Percentiles rank a stretch among this genome's conserved stretches.
Conservation (phyloP, 352 stramenopile species). For the Elongisporangium senticosum region DNA sequence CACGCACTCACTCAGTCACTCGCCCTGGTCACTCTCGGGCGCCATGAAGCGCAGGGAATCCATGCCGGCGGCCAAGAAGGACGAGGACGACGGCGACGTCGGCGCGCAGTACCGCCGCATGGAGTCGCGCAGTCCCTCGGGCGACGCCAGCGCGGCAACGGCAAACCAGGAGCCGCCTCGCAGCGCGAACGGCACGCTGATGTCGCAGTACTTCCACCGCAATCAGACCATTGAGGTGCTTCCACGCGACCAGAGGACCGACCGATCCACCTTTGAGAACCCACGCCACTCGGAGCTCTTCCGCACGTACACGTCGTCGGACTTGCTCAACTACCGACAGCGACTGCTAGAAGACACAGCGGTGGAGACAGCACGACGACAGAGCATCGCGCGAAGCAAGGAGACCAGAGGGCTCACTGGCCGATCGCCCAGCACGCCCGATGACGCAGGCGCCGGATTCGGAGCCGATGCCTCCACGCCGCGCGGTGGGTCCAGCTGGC, state of each 20-base stretch:
- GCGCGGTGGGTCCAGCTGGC: conserved; percentile 37
- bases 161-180: conserved; percentile 8
- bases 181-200: conserved; percentile 12
- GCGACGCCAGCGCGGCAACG: neutral
- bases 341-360: conserved; percentile 46
- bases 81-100: conserved; percentile 10
- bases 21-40: neutral
- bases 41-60: conserved; percentile 17
- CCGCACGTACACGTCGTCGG: conserved; percentile 61
- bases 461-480: conserved; percentile 8
- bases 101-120: conserved; percentile 22
- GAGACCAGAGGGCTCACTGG: neutral
- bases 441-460: neutral
- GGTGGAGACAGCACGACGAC: conserved; percentile 1
- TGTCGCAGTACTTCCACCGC: conserved; percentile 48
- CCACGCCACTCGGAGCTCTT: conserved; percentile 59
- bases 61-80: conserved; percentile 10
- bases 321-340: conserved; percentile 54
- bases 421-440: neutral
- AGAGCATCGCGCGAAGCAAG: neutral
- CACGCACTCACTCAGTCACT: neutral
- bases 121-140: conserved; percentile 7
- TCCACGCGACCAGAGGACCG: conserved; percentile 18
- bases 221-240: conserved; percentile 76
- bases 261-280: conserved; percentile 27